Percentiles rank a stretch among this genome's conserved stretches.
Evolutionary conservation across 2,329 filamentous ascomycete species (phyloP).

Genomic region (Pseudogymnoascus sp.): DNA sequence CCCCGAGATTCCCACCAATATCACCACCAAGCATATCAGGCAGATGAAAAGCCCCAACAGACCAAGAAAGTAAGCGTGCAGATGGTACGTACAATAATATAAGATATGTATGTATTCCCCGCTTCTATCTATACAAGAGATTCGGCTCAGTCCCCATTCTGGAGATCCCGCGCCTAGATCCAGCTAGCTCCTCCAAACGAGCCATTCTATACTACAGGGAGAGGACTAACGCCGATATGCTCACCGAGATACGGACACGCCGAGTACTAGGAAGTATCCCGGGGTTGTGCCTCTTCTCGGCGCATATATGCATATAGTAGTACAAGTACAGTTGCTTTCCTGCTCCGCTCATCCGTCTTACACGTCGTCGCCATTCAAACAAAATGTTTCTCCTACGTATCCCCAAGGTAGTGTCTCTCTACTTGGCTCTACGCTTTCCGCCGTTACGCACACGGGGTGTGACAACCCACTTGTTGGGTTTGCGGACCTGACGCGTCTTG

Average conservation of each 20-base stretch:
- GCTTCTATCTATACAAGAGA: slow-evolving; percentile 7
- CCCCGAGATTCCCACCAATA: background rate
- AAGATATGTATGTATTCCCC: slow-evolving; percentile 3
- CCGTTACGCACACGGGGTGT: slow-evolving; percentile 77
- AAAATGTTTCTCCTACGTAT: background rate
- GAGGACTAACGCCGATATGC: slow-evolving; percentile 6
- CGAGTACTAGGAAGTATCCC: background rate
- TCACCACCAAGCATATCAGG: background rate
- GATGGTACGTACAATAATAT: background rate
- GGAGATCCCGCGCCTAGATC: background rate
- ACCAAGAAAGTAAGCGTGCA: background rate
- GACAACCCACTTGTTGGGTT: slow-evolving; percentile 87
- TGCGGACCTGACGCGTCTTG: slow-evolving; percentile 85
- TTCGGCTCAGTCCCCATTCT: slow-evolving; percentile 2
- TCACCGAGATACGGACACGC: slow-evolving; percentile 8
- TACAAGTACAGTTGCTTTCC: slow-evolving; percentile 9
- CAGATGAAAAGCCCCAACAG: background rate
- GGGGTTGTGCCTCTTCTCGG: background rate
- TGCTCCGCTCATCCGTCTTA: slow-evolving; percentile 6
- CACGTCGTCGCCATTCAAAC: background rate
- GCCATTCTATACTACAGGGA: slow-evolving; percentile 5
- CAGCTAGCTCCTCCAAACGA: slow-evolving; percentile 8
- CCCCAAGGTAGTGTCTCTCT: slow-evolving; percentile 16
- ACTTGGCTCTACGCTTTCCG: slow-evolving; percentile 73
- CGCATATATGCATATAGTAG: slow-evolving; percentile 6